A percentile compares a stretch with the other conserved stretches of the same genome.
Conservation (phyloP, 2,329 filamentous ascomycete species). For the Pseudogymnoascus sp. region DNA sequence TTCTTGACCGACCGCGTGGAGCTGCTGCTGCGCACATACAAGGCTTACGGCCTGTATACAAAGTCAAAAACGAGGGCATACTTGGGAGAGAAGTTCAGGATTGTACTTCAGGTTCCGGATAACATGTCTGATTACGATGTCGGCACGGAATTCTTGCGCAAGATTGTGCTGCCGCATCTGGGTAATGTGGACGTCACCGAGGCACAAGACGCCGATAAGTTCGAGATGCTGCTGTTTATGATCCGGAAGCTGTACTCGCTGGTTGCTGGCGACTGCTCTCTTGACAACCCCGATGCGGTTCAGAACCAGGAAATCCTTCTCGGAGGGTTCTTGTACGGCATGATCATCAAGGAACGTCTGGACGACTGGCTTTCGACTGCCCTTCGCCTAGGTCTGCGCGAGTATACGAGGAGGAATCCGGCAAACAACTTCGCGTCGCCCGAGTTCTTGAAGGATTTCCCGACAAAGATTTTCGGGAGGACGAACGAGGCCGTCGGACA, state of each 20-base stretch:
- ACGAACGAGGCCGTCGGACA: conserved; percentile 85
- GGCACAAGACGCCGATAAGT: conserved; percentile 82
- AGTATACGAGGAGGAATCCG: conserved; percentile 48
- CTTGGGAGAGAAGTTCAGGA: conserved; percentile 82
- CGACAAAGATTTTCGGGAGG: conserved; percentile 66
- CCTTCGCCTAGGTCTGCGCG: conserved; percentile 45
- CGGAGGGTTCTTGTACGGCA: conserved; percentile 86
- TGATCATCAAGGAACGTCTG: conserved; percentile 89
- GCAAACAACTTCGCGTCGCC: conserved; percentile 68
- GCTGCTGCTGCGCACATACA: conserved; percentile 85
- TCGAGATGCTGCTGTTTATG: conserved; percentile 91
- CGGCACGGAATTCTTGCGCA: conserved; percentile 83
- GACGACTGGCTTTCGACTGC: conserved; percentile 70
- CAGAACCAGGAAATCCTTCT: conserved; percentile 94
- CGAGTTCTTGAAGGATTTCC: conserved; percentile 73
- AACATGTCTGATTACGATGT: conserved; percentile 83
- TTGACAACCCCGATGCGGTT: conserved; percentile 93
- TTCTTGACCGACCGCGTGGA: conserved; percentile 95
- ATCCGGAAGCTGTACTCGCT: conserved; percentile 89
- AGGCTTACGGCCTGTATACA: conserved; percentile 76
- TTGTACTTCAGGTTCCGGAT: conserved; percentile 75
- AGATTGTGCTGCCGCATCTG: conserved; percentile 84
- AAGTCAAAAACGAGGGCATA: conserved; percentile 76
- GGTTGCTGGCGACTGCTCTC: conserved; percentile 82
- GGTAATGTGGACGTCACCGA: conserved; percentile 79